Percentiles rank a stretch among this genome's conserved stretches.
Evolutionary conservation across 2,329 filamentous ascomycete species (phyloP).

Genomic region (Diplodia intermedia): DNA sequence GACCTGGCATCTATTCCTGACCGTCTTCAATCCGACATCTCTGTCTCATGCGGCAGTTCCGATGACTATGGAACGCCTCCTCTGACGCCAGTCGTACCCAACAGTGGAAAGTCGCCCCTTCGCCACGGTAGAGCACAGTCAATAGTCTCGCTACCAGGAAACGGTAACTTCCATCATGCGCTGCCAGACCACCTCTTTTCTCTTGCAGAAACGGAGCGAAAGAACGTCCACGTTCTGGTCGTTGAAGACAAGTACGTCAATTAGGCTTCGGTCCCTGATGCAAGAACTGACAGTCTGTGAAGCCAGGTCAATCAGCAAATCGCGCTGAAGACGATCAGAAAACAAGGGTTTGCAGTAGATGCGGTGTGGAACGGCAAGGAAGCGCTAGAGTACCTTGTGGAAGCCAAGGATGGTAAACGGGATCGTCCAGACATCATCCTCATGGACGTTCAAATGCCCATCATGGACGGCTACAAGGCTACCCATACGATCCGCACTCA

Average conservation of each 20-base stretch:
- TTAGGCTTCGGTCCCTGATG: neutral
- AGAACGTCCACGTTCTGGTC: conserved; percentile 72
- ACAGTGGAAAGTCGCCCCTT: conserved; percentile 29
- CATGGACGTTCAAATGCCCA: conserved; percentile 73
- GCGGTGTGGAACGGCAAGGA: conserved; percentile 82
- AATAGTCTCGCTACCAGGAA: conserved; percentile 11
- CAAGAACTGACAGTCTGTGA: conserved; percentile 27
- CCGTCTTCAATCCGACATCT: conserved; percentile 64
- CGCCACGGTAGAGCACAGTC: conserved; percentile 25
- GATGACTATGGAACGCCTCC: conserved; percentile 62
- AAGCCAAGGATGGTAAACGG: conserved; percentile 59
- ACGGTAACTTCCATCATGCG: conserved; percentile 34
- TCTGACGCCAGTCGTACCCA: conserved; percentile 41
- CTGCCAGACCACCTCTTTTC: conserved; percentile 50
- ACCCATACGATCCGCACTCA: conserved; percentile 76
- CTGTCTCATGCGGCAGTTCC: conserved; percentile 70
- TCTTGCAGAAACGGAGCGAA: conserved; percentile 64
- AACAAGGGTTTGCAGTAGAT: conserved; percentile 73
- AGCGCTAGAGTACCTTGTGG: conserved; percentile 72
- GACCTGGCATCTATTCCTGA: conserved; percentile 71
- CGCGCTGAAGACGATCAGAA: conserved; percentile 75
- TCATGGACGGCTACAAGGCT: conserved; percentile 79
- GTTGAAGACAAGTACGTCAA: conserved; percentile 78
- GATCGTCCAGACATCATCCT: conserved; percentile 75
- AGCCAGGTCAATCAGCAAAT: conserved; percentile 74